Base-by-base conservation (phyloP, 805 yeast genomes). In the Wickerhamiella shivajii region DNA sequence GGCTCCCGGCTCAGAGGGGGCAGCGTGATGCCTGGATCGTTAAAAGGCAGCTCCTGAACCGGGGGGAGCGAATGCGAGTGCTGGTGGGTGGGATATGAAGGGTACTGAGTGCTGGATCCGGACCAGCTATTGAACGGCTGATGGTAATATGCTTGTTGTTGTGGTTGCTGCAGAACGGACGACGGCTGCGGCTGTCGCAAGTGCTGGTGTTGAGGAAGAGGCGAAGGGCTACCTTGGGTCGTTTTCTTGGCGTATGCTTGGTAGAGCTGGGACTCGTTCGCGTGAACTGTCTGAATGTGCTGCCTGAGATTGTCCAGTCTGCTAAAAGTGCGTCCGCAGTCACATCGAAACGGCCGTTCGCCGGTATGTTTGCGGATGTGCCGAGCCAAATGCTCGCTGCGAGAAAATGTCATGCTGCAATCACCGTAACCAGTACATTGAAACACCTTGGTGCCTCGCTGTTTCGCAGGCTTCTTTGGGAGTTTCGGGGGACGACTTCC, bases 341-440 rank as follows among this genome's bases (percentile, higher is more conserved):
- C 77, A 54, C 96, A 84, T 34, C 78, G 72, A 53, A 83, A 84
- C 2, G 96, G 96, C 37, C 93, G 63, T 53, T 84, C 96, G 27
- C 95, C 96, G 1, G 95, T 85, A 53, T 84, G 96, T 47, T 84
- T 85, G 38, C 95, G 61, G 34, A 85, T 77, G 58, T 84, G 96
- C 39, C 96, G 64, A 1, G 94, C 93, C 44, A 84, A 64, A 56
- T 85, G 96, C 52, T 85, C 96, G 6, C 90, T 76, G 31, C 96
- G 64, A 2, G 93, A 79, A 55, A 84, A 84, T 5, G 85, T 68
- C 93, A 85, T 84, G 37, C 61, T 63, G 56, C 96, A 84, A 44
- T 77, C 84, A 14, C 81, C 81, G 51, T 68, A 85, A 3, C 93
- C 94, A 1, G 77, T 61, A 55, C 96, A 84, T 50, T 74, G 84